Evolutionary conservation across 148 eudicot species (phyloP).

Genomic region (Spergularia marina): DNA sequence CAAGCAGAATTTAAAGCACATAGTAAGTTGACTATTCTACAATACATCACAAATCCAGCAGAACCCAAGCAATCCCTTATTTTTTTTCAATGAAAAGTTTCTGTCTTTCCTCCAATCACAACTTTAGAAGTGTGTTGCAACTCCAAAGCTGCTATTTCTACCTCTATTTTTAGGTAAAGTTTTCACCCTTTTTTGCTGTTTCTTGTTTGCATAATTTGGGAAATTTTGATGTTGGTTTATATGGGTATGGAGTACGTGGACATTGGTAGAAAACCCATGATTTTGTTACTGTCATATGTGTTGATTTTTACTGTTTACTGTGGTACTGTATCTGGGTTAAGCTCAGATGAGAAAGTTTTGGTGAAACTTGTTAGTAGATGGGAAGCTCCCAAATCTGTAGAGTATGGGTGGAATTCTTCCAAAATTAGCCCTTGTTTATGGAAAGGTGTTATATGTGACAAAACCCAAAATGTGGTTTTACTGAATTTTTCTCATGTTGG

Average conservation of each 20-base stretch:
- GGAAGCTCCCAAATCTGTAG: constrained; percentile 48
- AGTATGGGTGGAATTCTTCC: constrained; percentile 56
- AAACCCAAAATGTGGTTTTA: constrained; percentile 28
- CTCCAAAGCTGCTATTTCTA: constrained; percentile 2
- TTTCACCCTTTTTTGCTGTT: constrained; percentile 2
- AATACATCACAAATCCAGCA: background rate
- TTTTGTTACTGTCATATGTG: constrained; percentile 17
- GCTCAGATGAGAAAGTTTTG: constrained; percentile 55
- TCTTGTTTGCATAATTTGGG: background rate
- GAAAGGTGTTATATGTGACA: constrained; percentile 58
- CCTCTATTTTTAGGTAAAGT: constrained; percentile 20
- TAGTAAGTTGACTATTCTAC: no score
- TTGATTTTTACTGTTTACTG: constrained; percentile 5
- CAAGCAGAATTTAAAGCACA: background rate
- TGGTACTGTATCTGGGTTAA: constrained; percentile 35
- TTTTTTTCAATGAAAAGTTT: background rate
- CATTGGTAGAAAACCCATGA: background rate
- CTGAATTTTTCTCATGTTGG: constrained; percentile 43
- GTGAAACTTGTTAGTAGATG: constrained; percentile 55
- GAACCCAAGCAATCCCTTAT: background rate
- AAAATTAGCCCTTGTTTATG: constrained; percentile 68
- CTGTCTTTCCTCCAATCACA: background rate
- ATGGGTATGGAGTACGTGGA: constrained; percentile 2
- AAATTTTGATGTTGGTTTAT: background rate
- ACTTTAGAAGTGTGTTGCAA: background rate